Evolutionary conservation across 2,329 filamentous ascomycete genomes (phyloP).

Genomic region (Dactylellina sp.): DNA sequence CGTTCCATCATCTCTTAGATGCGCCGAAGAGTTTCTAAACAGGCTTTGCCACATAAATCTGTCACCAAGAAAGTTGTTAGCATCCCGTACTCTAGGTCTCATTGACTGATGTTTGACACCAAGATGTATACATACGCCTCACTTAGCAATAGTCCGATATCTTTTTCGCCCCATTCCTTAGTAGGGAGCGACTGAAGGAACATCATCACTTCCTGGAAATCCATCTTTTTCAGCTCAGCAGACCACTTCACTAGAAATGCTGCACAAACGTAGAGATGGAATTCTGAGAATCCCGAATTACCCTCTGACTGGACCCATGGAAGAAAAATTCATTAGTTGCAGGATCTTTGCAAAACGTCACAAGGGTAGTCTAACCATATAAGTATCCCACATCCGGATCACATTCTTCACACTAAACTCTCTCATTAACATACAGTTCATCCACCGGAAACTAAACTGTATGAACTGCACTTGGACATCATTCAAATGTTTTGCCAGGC

Average conservation of each 20-base stretch:
- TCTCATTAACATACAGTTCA: slow-evolving; percentile 98
- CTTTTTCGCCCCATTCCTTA: slow-evolving; percentile 94
- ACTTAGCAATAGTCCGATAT: slow-evolving; percentile 92
- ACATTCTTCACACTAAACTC: slow-evolving; percentile 97
- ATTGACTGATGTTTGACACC: background rate
- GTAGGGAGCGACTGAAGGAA: slow-evolving; percentile 95
- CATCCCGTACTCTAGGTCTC: background rate
- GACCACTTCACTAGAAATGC: slow-evolving; percentile 99
- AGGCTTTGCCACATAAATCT: slow-evolving; percentile 96
- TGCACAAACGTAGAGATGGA: slow-evolving; percentile 97
- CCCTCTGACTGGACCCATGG: slow-evolving; percentile 80
- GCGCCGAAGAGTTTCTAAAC: slow-evolving; percentile 92
- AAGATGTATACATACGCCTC: slow-evolving; percentile 73
- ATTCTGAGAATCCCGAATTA: slow-evolving; percentile 91
- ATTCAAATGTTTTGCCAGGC: slow-evolving; percentile 86
- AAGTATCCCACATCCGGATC: slow-evolving; percentile 99
- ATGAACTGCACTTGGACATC: slow-evolving; percentile 96
- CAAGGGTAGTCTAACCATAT: slow-evolving; percentile 75
- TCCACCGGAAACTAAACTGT: slow-evolving; percentile 99
- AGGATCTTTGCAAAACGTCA: slow-evolving; percentile 1
- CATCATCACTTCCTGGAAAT: slow-evolving; percentile 98
- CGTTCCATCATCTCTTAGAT: slow-evolving; percentile 70
- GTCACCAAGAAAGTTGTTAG: background rate
- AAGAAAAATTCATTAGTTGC: background rate
- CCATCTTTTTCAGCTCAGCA: slow-evolving; percentile 92